These are phyloP conservation scores for Brassica juncea DNA, from an alignment of 345 rosid species.

Conservation along the genomic window DNA sequence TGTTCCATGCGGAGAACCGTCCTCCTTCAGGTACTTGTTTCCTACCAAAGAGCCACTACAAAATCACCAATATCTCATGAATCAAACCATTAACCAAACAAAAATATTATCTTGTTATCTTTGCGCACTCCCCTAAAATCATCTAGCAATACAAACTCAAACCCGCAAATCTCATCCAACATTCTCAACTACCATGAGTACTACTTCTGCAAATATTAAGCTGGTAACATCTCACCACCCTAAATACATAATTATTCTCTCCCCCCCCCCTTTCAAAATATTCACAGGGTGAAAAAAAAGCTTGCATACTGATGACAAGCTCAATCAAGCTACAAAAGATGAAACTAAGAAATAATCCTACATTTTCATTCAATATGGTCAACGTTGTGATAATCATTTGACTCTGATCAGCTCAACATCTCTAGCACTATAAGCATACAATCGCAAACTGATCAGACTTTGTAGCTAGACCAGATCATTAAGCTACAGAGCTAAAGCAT, in stretches of 20 bases:
- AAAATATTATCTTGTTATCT: background rate
- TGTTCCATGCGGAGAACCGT: constrained; percentile 80
- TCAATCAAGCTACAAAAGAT: constrained; percentile 12
- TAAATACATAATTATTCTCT: background rate
- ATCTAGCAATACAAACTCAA: constrained; percentile 13
- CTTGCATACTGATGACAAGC: background rate
- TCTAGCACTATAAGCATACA: background rate
- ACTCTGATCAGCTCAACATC: constrained; percentile 8
- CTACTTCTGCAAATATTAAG: background rate
- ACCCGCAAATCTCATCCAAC: background rate
- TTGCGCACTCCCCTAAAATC: background rate
- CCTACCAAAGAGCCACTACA: constrained; percentile 76
- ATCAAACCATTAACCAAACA: constrained; percentile 15
- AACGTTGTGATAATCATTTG: background rate
- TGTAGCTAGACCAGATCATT: background rate
- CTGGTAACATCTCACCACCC: background rate
- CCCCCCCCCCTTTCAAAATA: background rate
- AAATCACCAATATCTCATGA: constrained; percentile 13
- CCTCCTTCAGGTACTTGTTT: constrained; percentile 74
- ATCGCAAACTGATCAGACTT: background rate
- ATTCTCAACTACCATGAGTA: background rate
- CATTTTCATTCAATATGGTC: background rate
- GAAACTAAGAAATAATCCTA: background rate
- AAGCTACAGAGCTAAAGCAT: background rate
- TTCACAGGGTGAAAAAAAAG: background rate